Evolutionary conservation across 2,329 filamentous ascomycete species (phyloP), one percentile per base, ranked within the genome.

Genomic region (Plenodomus lindquistii): DNA sequence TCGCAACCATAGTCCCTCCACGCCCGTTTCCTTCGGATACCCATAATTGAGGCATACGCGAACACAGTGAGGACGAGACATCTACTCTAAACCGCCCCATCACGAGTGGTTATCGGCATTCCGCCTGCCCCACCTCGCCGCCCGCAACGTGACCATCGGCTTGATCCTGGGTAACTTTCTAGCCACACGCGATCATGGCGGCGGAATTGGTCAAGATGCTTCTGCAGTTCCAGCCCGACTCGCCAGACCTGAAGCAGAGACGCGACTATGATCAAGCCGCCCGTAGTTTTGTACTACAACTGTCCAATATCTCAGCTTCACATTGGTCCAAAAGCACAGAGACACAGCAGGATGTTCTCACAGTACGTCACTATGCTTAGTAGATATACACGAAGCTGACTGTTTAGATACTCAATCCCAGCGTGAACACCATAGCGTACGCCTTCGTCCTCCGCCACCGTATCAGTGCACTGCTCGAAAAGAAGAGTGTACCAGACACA

Each of bases 371-470:
- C n/a, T 10, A 36, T 16, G 16, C 40, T 13, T 11, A 2, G 1
- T 2, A 15, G 15, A 7, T n/a, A 1, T 34, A 10, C 18, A 3
- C 16, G 38, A 4, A 17, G 22, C 57, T 67, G 35, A 67, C 13
- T 7, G 4, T 10, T 3, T 29, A 77, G 69, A 57, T 77, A 27
- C 71, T 85, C 48, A 76, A 86, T 57, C 84, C 85, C 17, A 68
- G 77, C 7, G 67, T 76, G 34, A 83, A 87, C 65, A 81, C 81
- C 16, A 76, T 87, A 52, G 75, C 81, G 8, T 87, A 85, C 67
- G 71, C 84, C 41, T 79, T 76, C 52, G 73, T 81, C 39, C 74
- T 88, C 31, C 67, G 76, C 39, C 73, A 76, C 24, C 77, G 79
- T 52, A 75, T 83, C 46, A 65, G 73, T 34, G 66, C 50, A 20